phyloP scores from a whole-genome alignment of 768 basidiomycete species.

The Suillus bovinus region DNA sequence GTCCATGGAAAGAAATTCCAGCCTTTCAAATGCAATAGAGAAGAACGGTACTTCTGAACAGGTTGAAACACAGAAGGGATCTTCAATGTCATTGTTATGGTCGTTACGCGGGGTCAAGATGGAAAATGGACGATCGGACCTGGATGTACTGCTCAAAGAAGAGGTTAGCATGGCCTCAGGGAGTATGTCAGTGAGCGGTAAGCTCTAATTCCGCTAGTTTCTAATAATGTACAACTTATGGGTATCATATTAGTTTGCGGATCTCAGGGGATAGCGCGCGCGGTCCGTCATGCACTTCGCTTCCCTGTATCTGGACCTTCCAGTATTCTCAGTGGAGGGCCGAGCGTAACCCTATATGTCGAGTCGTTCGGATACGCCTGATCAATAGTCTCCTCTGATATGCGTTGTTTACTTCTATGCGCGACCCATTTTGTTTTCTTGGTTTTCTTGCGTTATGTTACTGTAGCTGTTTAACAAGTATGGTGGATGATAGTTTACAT shows the following conservation, averaged over 20 bases:
- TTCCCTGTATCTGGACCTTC: slow-evolving; percentile 31
- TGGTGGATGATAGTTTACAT: too few species aligned
- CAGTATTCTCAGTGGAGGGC: slow-evolving; percentile 33
- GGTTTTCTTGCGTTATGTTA: neutral
- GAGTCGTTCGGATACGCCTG: slow-evolving; percentile 44
- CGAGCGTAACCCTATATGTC: slow-evolving; percentile 39
- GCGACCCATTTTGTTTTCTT: neutral
- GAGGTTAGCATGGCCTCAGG: slow-evolving; percentile 40
- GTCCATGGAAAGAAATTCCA: slow-evolving; percentile 16
- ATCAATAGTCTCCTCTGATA: neutral
- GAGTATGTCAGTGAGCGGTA: slow-evolving; percentile 50
- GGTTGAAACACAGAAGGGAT: neutral
- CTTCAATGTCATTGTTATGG: slow-evolving; percentile 12
- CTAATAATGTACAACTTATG: neutral
- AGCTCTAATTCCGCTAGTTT: slow-evolving; percentile 27
- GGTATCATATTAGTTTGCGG: slow-evolving; percentile 47
- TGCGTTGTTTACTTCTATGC: neutral
- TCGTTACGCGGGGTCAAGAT: slow-evolving; percentile 27
- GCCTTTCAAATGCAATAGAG: slow-evolving; percentile 16
- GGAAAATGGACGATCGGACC: slow-evolving; percentile 43
- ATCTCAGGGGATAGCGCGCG: slow-evolving; percentile 37
- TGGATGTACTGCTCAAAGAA: slow-evolving; percentile 35
- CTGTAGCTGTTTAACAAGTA: neutral
- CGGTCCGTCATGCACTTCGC: slow-evolving; percentile 42
- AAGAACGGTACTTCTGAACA: slow-evolving; percentile 13